A percentile compares a stretch with the other conserved stretches of the same genome.
These are phyloP conservation scores for Diospyros lotus DNA, from an alignment of 148 eudicot species.

Conservation along the genomic window DNA sequence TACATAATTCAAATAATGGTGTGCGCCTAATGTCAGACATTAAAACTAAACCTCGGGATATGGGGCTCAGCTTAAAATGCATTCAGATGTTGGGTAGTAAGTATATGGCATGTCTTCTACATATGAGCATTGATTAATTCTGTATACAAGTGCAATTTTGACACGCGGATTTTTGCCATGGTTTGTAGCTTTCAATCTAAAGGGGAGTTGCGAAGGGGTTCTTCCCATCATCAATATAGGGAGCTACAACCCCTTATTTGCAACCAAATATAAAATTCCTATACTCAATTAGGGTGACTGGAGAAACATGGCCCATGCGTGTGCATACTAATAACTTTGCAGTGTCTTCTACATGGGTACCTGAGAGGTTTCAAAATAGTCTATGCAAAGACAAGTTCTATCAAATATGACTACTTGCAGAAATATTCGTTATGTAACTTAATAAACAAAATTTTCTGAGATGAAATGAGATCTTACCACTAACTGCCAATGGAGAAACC, in stretches of 20 bases:
- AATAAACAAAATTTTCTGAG: background rate
- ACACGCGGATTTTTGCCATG: background rate
- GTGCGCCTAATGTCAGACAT: background rate
- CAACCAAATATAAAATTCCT: background rate
- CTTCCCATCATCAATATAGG: background rate
- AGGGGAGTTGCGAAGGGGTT: background rate
- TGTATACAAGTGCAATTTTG: background rate
- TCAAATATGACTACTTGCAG: background rate
- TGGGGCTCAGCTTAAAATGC: background rate
- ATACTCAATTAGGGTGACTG: too few relatives aligned
- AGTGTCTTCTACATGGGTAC: background rate
- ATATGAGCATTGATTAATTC: background rate
- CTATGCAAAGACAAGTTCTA: constrained; percentile 1
- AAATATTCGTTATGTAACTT: background rate
- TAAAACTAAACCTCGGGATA: background rate
- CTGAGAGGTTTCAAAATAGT: background rate
- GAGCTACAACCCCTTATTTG: background rate
- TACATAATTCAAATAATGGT: background rate
- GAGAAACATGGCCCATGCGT: background rate
- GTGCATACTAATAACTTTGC: background rate
- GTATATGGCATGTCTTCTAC: background rate
- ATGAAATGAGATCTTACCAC: constrained; percentile 57
- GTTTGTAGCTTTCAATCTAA: background rate
- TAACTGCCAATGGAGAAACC: constrained; percentile 81
- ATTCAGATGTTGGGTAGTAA: background rate